Percentiles rank a stretch among this genome's conserved stretches.
Evolutionary conservation across 345 rosid genomes (phyloP).

Genomic region (Dipteronia sinensis): DNA sequence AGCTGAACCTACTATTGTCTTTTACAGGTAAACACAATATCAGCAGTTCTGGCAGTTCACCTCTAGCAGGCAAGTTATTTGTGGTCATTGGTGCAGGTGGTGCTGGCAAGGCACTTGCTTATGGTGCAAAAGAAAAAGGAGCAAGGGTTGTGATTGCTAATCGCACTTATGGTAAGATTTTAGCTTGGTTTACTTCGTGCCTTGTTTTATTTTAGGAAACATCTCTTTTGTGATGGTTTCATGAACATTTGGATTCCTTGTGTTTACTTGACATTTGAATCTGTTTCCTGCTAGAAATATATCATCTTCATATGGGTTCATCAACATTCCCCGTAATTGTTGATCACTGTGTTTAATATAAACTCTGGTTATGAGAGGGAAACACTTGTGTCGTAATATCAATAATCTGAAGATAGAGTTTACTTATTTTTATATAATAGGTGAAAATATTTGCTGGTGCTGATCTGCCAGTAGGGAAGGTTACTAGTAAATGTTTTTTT

Average conservation of each 20-base stretch:
- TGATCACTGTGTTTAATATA: neutral
- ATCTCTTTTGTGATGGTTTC: neutral
- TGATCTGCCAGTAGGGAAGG: neutral
- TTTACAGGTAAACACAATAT: conserved; percentile 45
- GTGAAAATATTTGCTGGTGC: neutral
- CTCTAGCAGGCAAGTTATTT: conserved; percentile 77
- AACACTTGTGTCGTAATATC: neutral
- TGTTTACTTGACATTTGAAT: neutral
- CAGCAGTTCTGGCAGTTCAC: conserved; percentile 42
- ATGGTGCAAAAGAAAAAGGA: conserved; percentile 91
- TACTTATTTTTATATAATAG: neutral
- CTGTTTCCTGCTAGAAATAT: neutral
- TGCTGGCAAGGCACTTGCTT: conserved; percentile 95
- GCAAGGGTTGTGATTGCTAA: conserved; percentile 86
- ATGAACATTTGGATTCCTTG: neutral
- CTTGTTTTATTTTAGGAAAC: neutral
- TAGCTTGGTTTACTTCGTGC: conserved; percentile 1
- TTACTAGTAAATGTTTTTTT: neutral
- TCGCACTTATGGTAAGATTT: conserved; percentile 69
- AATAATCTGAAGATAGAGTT: neutral
- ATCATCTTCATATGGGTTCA: neutral
- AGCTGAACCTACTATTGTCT: conserved; percentile 10
- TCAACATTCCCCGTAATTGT: neutral
- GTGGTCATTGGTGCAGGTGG: conserved; percentile 97
- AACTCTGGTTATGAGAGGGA: neutral